Evolutionary conservation across 176 grass and related monocot species (phyloP).

Genomic region (Pontederia paniculata): DNA sequence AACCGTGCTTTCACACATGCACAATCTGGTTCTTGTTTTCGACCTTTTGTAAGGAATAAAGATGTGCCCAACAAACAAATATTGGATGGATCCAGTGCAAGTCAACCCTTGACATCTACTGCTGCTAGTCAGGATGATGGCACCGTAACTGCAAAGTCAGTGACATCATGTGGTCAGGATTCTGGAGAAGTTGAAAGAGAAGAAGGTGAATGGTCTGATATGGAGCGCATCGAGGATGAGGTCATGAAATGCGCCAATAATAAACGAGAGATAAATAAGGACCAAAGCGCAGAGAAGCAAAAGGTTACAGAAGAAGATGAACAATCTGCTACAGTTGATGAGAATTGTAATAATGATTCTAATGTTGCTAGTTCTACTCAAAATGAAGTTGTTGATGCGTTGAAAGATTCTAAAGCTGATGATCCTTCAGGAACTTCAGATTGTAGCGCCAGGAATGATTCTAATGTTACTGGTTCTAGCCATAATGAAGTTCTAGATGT

Average conservation of each 20-base stretch:
- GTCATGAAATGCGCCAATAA: slow-evolving; percentile 33
- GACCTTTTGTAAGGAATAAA: slow-evolving; percentile 77
- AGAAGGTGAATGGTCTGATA: slow-evolving; percentile 99
- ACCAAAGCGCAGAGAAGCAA: slow-evolving; percentile 28
- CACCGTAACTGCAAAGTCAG: slow-evolving; percentile 20
- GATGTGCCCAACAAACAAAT: slow-evolving; percentile 25
- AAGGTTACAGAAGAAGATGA: slow-evolving; percentile 41
- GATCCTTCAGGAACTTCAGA: slow-evolving; percentile 29
- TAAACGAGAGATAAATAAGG: slow-evolving; percentile 36
- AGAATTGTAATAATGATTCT: slow-evolving; percentile 26
- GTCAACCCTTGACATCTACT: slow-evolving; percentile 22
- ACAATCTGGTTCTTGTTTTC: slow-evolving; percentile 61
- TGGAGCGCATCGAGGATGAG: slow-evolving; percentile 52
- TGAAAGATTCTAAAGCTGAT: slow-evolving; percentile 29
- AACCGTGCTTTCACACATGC: slow-evolving; percentile 92
- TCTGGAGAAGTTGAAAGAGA: slow-evolving; percentile 66
- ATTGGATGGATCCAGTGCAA: slow-evolving; percentile 22
- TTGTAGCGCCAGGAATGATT: slow-evolving; percentile 27
- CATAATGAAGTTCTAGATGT: slow-evolving; percentile 26
- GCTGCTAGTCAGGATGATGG: slow-evolving; percentile 13
- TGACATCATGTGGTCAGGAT: slow-evolving; percentile 24
- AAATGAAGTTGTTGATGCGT: slow-evolving; percentile 37
- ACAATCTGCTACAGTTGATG: slow-evolving; percentile 18
- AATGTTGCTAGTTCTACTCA: slow-evolving; percentile 29
- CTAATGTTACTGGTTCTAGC: too few relatives aligned